Evolutionary conservation across 768 basidiomycete genomes (phyloP).

Genomic region (Amanita muscaria): DNA sequence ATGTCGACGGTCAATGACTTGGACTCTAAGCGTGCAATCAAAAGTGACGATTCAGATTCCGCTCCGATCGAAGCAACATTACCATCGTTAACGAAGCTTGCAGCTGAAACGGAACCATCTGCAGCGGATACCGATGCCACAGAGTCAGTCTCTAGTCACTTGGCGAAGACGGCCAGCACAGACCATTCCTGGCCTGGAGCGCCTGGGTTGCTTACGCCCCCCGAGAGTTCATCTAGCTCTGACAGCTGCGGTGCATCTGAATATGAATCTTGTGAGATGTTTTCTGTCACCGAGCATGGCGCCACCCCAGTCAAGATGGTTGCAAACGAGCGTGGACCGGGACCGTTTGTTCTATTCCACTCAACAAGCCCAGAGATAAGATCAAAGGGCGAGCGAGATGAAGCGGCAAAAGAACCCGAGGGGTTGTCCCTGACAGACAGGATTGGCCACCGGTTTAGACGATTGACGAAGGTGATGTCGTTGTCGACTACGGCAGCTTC

Average conservation of each 20-base stretch:
- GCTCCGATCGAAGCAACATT: neutral
- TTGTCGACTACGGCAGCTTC: neutral
- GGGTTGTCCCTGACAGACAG: neutral
- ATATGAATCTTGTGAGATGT: conserved; percentile 3
- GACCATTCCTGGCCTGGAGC: neutral
- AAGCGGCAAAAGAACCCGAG: neutral
- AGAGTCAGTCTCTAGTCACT: neutral
- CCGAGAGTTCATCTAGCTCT: neutral
- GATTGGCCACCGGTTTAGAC: neutral
- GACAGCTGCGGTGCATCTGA: neutral
- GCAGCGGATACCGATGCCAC: neutral
- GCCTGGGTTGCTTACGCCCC: neutral
- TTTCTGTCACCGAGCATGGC: neutral
- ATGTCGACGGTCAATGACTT: no score
- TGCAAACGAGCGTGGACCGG: neutral
- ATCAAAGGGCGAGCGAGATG: neutral
- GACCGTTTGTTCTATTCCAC: neutral
- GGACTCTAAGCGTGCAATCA: neutral
- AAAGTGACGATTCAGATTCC: neutral
- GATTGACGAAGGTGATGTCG: neutral
- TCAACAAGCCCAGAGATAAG: neutral
- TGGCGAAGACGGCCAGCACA: neutral
- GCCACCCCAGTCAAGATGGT: neutral
- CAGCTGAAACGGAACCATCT: no score
- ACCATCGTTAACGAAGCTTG: no score